Base-by-base conservation (phyloP, 2,329 filamentous ascomycete genomes). In the Neocatenulostroma microsporum region DNA sequence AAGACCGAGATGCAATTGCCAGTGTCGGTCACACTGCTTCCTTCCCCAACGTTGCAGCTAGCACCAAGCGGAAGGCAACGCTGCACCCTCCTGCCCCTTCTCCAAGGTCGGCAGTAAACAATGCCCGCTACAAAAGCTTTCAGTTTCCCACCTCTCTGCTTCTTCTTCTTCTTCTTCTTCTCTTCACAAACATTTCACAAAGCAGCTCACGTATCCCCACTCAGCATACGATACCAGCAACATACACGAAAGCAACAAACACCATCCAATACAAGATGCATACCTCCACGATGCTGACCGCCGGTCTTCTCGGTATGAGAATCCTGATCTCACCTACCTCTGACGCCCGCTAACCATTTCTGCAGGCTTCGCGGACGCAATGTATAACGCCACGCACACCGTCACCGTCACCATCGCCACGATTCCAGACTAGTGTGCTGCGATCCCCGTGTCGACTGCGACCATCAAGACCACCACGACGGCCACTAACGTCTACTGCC, bases 181-280 rank as follows among this genome's bases (percentile, higher is more conserved):
- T 29, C 9, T 13, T 17, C 30, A 20, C 11, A 21, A 17, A 32
- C 18, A 21, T 20, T 21, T 17, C n/a, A 8, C 17, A 20, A 11
- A 21, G 3, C 15, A 21, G 17, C 15, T 12, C 30, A 14, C 30
- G 11, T 32, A n/a, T 24, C 21, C 8, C 30, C 28, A 30, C 28
- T 18, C 6, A 24, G 21, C 21, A 24, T 24, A 8, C n/a, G 17
- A 21, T 24, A 24, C 23, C 28, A 30, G 13, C 19, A 12, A 24
- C 31, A n/a, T 25, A 34, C 20, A 17, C 31, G 8, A 18, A 13
- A 20, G 17, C 20, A 24, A 17, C 20, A 34, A 6, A 12, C 31
- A 34, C 31, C 20, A 24, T 24, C 31, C 24, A 24, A 11, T 17
- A 30, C 31, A 26, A 25, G 14, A 34, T 34, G 31, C 20, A 24